Percentiles rank a stretch among this genome's conserved stretches.
phyloP scores from a whole-genome alignment of 1,139 yeast genomes.

The Yamadazyma dushanensis region DNA sequence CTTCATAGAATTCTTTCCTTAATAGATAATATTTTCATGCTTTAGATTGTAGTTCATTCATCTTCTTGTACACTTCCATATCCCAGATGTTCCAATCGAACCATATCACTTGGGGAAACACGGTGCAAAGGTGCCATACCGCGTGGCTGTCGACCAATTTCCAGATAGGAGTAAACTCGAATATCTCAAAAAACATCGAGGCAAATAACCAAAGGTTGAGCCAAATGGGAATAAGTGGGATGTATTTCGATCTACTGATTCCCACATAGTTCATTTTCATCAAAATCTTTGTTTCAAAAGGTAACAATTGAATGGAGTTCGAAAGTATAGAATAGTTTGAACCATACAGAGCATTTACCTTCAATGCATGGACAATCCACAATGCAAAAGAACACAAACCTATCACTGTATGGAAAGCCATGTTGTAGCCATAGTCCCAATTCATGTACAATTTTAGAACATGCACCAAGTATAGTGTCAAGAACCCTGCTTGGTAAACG shows the following conservation, averaged over 20 bases:
- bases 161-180: slow-evolving; percentile 37
- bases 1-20: background rate
- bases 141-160: slow-evolving; percentile 44
- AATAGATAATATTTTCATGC: background rate
- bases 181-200: slow-evolving; percentile 40
- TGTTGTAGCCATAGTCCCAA: slow-evolving; percentile 47
- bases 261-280: slow-evolving; percentile 31
- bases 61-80: slow-evolving; percentile 33
- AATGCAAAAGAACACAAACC: slow-evolving; percentile 33
- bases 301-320: slow-evolving; percentile 40
- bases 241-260: slow-evolving; percentile 26
- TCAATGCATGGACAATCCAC: slow-evolving; percentile 38
- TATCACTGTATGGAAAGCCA: slow-evolving; percentile 31
- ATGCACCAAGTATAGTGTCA: slow-evolving; percentile 28
- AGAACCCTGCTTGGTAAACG: slow-evolving; percentile 15
- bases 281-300: slow-evolving; percentile 40
- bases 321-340: slow-evolving; percentile 27
- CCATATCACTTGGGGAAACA: slow-evolving; percentile 46
- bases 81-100: slow-evolving; percentile 55
- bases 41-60: slow-evolving; percentile 4
- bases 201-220: slow-evolving; percentile 34
- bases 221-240: slow-evolving; percentile 39
- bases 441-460: slow-evolving; percentile 24
- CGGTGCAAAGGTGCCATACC: slow-evolving; percentile 46
- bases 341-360: slow-evolving; percentile 20